Evolutionary conservation across 73 alveolate genomes (phyloP), one percentile per base, ranked within the genome.

Genomic region (Blepharisma stoltei): DNA sequence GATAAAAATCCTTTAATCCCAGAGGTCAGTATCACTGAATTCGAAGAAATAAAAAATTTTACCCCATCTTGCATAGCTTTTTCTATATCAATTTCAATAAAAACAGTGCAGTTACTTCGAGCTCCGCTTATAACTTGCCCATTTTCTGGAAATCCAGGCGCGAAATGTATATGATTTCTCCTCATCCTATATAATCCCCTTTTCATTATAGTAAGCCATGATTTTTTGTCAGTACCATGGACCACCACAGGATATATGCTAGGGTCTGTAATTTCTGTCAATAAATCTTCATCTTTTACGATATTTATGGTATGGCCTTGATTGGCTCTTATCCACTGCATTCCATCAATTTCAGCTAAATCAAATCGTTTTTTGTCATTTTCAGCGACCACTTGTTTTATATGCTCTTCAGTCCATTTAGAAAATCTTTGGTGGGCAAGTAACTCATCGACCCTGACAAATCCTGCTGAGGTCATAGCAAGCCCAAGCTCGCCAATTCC

Each of bases 61-160:
- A 93, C 80, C 44, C 93, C 98, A 52, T 84, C 91, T 1, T 45
- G 46, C 48, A 90, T 78, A 27, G 94, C 95, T 80, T 50, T 83
- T 11, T 60, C 84, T 71, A 92, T 43, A 67, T 92, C 90, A 6
- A 92, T 84, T 46, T 89, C 91, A 65, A 92, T 79, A 20, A 81
- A 47, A 0, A 90, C 83, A 41, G 87, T 86, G 48, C 94, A 83
- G 14, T 84, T 48, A 6, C 78, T 65, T 60, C 98, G 70, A 93
- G 91, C 91, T 41, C 98, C 98, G 55, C 94, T 84, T n/a, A 92
- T 90, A 7, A 92, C 98, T 48, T 82, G 88, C 7, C 90, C 77
- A 27, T 88, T 82, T 5, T 89, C 89, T 45, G 96, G 95, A 69
- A 83, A 54, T 54, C 96, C 96, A 23, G 54, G 44, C 0, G 98